Evolutionary conservation across 805 yeast species (phyloP), one percentile per base, ranked within the genome.

Genomic region (Candida orba): DNA sequence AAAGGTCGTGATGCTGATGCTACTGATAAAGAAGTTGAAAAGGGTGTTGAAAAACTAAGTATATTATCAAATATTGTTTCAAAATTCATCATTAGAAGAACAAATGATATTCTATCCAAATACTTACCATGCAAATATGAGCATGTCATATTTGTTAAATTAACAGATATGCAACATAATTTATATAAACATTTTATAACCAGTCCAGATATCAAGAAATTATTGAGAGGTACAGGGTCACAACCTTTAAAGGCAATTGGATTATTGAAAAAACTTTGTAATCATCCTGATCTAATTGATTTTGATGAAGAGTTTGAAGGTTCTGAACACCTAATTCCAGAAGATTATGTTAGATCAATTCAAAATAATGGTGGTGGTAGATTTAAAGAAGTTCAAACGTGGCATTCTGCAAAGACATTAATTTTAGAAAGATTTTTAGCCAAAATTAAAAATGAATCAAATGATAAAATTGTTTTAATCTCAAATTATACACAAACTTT

Each of bases 91-190:
- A 93, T 93, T 47, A 75, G 99, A 60, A 79, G 99, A 58, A 89
- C 98, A 1, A 93, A 93, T 66, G 99, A 93, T 62, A 86, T 93
- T 54, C 69, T 93, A 43, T 83, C 96, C 27, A 91, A 93, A 63
- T 93, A 93, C 58, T 71, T 93, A 47, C 99, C 99, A 0, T 87
- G 95, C 49, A 93, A 93, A 63, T 90, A 89, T 60, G 99, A 93
- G 62, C 95, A 93, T 63, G 98, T 93, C 20, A 84, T 93, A n/a
- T 93, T 91, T 62, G 89, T 93, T 48, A 82, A 81, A 36, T 66
- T 93, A 43, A 75, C 91, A 2, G 87, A 86, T 0, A 73, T 90
- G 64, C 99, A 93, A 63, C 65, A 69, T 40, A 63, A 70, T 1
- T 62, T 93, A 2, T 93, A 93, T 58, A 68, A 75, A 41, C 82